These are phyloP conservation scores for Anthostomella pinea DNA, from an alignment of 2,329 filamentous ascomycete species.

Conservation along the genomic window DNA sequence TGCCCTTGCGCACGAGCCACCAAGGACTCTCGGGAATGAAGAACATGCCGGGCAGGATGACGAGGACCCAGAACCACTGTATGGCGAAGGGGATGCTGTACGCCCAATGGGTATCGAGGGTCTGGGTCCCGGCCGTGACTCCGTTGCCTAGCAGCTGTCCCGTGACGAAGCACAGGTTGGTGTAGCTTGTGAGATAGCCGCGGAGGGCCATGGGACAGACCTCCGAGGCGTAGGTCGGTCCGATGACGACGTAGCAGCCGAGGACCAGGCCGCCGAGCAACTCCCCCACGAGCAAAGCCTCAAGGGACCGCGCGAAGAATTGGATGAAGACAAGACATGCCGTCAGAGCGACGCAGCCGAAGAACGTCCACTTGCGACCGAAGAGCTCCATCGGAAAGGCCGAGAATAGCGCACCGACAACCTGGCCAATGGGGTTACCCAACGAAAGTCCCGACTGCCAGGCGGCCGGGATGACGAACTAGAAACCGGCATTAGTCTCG, in stretches of 20 bases:
- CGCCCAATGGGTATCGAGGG: constrained; percentile 43
- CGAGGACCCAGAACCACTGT: constrained; percentile 49
- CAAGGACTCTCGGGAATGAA: constrained; percentile 50
- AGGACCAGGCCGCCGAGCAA: constrained; percentile 59
- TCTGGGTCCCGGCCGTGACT: constrained; percentile 42
- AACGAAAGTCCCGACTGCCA: constrained; percentile 49
- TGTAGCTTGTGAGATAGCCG: constrained; percentile 55
- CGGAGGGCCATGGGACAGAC: constrained; percentile 58
- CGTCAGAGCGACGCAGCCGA: constrained; percentile 43
- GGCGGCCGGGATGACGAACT: constrained; percentile 34
- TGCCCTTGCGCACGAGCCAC: constrained; percentile 46
- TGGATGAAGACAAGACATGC: constrained; percentile 58
- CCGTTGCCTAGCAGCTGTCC: constrained; percentile 56
- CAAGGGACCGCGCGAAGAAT: constrained; percentile 57
- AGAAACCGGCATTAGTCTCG: too few relatives aligned
- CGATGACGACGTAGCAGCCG: constrained; percentile 59
- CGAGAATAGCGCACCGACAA: constrained; percentile 51
- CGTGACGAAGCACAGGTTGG: constrained; percentile 62
- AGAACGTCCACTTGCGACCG: constrained; percentile 45
- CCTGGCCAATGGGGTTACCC: constrained; percentile 56
- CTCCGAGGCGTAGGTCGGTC: constrained; percentile 59
- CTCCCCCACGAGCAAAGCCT: constrained; percentile 58
- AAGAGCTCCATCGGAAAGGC: constrained; percentile 46
- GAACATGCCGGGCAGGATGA: constrained; percentile 43
- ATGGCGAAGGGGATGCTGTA: constrained; percentile 48